A percentile compares a stretch with the other conserved stretches of the same genome.
Evolutionary conservation across 805 yeast species (phyloP).

Genomic region (Metschnikowia lochheadii): DNA sequence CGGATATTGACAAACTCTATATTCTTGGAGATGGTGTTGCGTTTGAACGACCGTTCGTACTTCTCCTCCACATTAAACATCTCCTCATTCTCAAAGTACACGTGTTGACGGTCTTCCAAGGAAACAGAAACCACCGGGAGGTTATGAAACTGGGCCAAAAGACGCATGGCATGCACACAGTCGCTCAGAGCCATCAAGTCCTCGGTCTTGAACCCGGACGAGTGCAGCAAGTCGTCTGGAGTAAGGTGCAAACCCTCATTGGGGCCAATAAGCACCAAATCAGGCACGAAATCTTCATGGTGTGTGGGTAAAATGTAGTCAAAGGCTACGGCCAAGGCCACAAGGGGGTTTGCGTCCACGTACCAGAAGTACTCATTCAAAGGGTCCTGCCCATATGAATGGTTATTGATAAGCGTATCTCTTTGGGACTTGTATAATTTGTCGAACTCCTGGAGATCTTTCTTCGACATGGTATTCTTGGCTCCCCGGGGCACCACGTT

Average conservation of each 20-base stretch:
- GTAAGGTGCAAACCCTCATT: conserved; percentile 24
- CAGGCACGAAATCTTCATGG: conserved; percentile 26
- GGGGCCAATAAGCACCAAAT: conserved; percentile 34
- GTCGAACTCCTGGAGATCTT: conserved; percentile 3
- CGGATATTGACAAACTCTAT: conserved; percentile 24
- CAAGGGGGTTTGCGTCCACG: conserved; percentile 27
- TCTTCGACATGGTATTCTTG: conserved; percentile 17
- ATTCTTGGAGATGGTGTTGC: conserved; percentile 22
- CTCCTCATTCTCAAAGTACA: conserved; percentile 34
- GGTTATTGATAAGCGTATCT: conserved; percentile 1
- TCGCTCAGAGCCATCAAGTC: conserved; percentile 6
- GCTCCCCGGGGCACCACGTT: conserved; percentile 18
- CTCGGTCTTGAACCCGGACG: conserved; percentile 6
- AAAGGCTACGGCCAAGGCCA: conserved; percentile 23
- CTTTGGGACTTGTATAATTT: background rate
- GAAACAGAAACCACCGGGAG: conserved; percentile 22
- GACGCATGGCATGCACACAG: conserved; percentile 17
- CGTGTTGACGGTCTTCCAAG: conserved; percentile 24
- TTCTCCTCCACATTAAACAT: conserved; percentile 18
- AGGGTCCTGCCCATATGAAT: conserved; percentile 33
- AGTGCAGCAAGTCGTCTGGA: background rate
- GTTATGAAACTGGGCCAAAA: conserved; percentile 16
- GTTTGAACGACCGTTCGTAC: conserved; percentile 11
- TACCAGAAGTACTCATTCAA: conserved; percentile 31
- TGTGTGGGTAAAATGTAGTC: conserved; percentile 24